Evolutionary conservation across 495 filamentous ascomycete species (phyloP).

Genomic region (Pyronema omphalodes): DNA sequence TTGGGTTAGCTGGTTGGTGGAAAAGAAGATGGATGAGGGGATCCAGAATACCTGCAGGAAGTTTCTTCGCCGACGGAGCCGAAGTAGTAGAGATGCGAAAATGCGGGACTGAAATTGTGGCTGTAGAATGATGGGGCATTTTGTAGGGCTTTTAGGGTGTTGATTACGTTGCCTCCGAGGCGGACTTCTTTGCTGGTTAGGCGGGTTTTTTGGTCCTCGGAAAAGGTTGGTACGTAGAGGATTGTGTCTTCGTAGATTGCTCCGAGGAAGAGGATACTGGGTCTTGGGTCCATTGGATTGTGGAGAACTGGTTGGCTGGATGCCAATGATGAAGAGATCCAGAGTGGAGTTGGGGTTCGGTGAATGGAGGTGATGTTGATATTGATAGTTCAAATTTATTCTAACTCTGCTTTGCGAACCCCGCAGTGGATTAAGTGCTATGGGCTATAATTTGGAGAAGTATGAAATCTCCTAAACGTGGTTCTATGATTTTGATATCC

Average conservation of each 20-base stretch:
- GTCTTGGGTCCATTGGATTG: too few relatives aligned
- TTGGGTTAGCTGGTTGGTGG: too few relatives aligned
- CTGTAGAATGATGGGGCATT: neutral
- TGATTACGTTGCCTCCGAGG: constrained; percentile 12
- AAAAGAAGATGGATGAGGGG: neutral
- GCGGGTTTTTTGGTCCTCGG: constrained; percentile 12
- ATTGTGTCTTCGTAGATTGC: constrained; percentile 15
- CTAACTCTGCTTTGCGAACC: too few relatives aligned
- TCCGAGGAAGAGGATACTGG: constrained; percentile 7
- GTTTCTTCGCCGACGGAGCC: constrained; percentile 2
- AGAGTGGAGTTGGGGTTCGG: too few relatives aligned
- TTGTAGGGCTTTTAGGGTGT: constrained; percentile 8
- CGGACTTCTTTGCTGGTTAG: constrained; percentile 4
- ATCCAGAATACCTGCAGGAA: constrained; percentile 11
- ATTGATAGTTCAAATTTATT: too few relatives aligned
- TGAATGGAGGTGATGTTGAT: too few relatives aligned
- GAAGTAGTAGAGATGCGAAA: neutral
- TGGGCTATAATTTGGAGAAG: too few relatives aligned
- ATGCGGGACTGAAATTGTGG: neutral
- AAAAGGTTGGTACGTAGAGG: constrained; percentile 9
- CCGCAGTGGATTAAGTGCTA: too few relatives aligned
- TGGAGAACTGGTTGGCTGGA: too few relatives aligned
- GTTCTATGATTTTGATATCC: too few relatives aligned
- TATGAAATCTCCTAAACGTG: too few relatives aligned
- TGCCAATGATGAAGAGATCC: too few relatives aligned